Evolutionary conservation across 495 filamentous ascomycete species (phyloP), one percentile per base, ranked within the genome.

Genomic region (Trichoderma gamsii): DNA sequence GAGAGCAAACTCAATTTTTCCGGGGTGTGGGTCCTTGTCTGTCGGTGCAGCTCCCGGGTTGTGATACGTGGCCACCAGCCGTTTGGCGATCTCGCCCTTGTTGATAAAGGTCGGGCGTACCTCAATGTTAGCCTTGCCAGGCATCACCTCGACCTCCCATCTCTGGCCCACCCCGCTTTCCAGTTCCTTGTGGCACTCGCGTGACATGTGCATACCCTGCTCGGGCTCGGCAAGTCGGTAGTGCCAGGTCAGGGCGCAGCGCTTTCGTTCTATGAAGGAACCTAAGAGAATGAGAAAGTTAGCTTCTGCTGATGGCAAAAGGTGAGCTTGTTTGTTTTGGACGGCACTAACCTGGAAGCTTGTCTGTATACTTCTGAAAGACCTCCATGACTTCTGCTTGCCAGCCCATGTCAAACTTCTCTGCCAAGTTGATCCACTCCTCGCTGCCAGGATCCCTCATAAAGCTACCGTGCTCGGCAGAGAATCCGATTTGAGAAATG

Each of bases 81-180:
- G 84, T 74, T 90, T 93, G 15, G 86, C 90, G 67, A 97, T 97
- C 78, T 92, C 92, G 1, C 95, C 95, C 77, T 98, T 99, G 81
- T 97, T 97, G 76, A 99, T 90, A 73, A 93, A 93, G 1, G 84
- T 92, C n/a, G 93, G 93, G 16, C 95, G 87, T n/a, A 97, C 92
- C 75, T 98, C 95, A 9, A 98, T 82, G 72, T 97, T 97, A 65
- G 93, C 93, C 76, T 98, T 99, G 64, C 95, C 95, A 0, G 88
- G 83, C 90, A 97, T 97, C 52, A 98, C 92, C 73, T 97, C 93
- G 13, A 98, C 91, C 63, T 93, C 91, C 84, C 87, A 96, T 59
- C 85, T 85, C 73, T 86, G 88, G 61, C 79, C 87, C 9, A 97
- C 89, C 0, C 87, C 90, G 4, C 83, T 80, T 73, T 92, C 87